Conservation (phyloP, 2,329 filamentous ascomycete species). For the Cephalotrichum gorgonifer region DNA sequence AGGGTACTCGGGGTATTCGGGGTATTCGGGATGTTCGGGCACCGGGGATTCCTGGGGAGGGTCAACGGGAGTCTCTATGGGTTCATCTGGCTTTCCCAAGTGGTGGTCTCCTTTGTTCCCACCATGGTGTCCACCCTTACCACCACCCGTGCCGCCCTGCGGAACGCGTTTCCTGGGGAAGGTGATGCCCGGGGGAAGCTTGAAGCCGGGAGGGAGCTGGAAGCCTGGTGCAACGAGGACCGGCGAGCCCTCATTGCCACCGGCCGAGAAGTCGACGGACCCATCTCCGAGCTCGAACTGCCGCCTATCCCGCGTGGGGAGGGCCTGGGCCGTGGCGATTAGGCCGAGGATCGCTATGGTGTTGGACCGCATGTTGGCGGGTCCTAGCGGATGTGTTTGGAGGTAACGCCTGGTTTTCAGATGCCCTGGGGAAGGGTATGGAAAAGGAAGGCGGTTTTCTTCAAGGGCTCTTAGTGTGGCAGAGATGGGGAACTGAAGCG, state of each 20-base stretch:
- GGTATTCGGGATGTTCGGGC: background rate
- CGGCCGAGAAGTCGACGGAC: background rate
- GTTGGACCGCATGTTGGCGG: slow-evolving; percentile 4
- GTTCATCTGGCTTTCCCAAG: background rate
- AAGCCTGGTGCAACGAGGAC: background rate
- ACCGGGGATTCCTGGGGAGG: background rate
- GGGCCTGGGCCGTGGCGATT: slow-evolving; percentile 1
- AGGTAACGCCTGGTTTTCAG: background rate
- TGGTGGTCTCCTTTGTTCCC: background rate
- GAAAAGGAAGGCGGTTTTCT: background rate
- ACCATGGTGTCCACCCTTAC: background rate
- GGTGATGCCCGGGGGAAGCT: background rate
- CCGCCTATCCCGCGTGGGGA: slow-evolving; percentile 3
- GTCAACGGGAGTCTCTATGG: background rate
- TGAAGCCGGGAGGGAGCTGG: background rate
- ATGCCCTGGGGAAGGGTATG: background rate
- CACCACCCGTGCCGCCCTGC: background rate
- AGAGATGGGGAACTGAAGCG: background rate
- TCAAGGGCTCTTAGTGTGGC: background rate
- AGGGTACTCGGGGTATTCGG: background rate
- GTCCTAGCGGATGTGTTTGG: no score
- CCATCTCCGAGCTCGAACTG: background rate
- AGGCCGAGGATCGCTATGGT: slow-evolving; percentile 4
- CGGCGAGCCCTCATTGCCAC: background rate
- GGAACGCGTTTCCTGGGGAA: slow-evolving; percentile 2